phyloP scores from a whole-genome alignment of 495 filamentous ascomycete genomes.

The Hypomontagnella submonticulosa region DNA sequence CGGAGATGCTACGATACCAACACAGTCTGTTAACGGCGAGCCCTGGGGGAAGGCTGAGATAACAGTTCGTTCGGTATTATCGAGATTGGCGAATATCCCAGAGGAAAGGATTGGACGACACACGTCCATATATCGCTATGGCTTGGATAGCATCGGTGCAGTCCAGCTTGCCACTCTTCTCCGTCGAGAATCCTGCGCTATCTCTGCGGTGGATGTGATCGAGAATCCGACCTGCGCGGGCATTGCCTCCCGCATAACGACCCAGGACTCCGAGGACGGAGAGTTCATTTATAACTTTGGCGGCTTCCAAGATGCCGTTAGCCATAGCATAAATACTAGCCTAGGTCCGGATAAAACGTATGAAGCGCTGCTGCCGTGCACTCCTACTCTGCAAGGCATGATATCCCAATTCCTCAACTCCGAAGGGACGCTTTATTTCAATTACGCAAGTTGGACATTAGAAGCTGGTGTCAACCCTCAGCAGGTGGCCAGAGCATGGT shows the following conservation, averaged over 20 bases:
- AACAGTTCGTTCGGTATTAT: constrained; percentile 66
- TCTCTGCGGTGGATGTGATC: constrained; percentile 75
- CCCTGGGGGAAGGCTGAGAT: constrained; percentile 63
- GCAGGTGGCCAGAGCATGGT: constrained; percentile 67
- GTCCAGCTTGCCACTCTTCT: constrained; percentile 78
- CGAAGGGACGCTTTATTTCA: constrained; percentile 69
- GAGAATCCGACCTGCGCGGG: constrained; percentile 64
- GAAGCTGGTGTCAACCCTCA: constrained; percentile 15
- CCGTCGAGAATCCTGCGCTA: constrained; percentile 63
- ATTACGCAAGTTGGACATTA: constrained; percentile 64
- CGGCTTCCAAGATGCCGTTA: constrained; percentile 48
- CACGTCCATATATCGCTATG: constrained; percentile 82
- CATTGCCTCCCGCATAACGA: constrained; percentile 52
- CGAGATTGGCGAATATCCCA: constrained; percentile 62
- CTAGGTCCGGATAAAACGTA: constrained; percentile 31
- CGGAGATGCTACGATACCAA: not conserved
- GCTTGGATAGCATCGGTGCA: constrained; percentile 88
- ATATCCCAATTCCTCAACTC: constrained; percentile 69
- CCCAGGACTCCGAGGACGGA: constrained; percentile 4
- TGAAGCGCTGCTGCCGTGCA: constrained; percentile 69
- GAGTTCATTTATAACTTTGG: constrained; percentile 59
- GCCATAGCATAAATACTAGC: constrained; percentile 33
- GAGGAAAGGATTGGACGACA: constrained; percentile 64
- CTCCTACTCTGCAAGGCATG: constrained; percentile 71
- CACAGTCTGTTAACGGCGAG: constrained; percentile 12